Evolutionary conservation across 345 rosid species (phyloP).

Genomic region (Noccaea bulbosa): DNA sequence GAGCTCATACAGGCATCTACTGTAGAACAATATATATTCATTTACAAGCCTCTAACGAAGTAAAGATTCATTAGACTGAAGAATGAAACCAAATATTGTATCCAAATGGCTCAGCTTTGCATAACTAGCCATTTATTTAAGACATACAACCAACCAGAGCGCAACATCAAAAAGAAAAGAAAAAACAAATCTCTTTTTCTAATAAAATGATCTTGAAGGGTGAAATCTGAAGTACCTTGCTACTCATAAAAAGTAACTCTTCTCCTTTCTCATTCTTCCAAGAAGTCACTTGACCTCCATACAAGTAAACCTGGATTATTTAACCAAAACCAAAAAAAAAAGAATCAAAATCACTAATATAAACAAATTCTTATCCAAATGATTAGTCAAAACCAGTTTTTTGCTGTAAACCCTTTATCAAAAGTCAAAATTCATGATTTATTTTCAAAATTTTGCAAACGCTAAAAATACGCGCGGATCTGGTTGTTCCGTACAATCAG

Average conservation of each 20-base stretch:
- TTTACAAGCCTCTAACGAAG: neutral
- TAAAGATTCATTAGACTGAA: neutral
- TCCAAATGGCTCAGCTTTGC: neutral
- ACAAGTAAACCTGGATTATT: constrained; percentile 63
- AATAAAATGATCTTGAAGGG: neutral
- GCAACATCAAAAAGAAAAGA: neutral
- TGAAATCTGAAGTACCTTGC: constrained; percentile 56
- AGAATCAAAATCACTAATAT: neutral
- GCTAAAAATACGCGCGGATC: neutral
- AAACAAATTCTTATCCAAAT: neutral
- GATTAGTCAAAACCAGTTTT: too few species aligned
- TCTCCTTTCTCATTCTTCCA: constrained; percentile 85
- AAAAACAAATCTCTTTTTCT: neutral
- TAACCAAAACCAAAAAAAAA: neutral
- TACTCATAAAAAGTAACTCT: constrained; percentile 81
- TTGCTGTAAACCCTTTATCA: neutral
- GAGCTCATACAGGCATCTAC: neutral
- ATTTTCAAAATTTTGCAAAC: neutral
- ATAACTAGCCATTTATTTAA: neutral
- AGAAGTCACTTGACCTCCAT: constrained; percentile 83
- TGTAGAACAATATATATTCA: neutral
- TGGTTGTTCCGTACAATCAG: neutral
- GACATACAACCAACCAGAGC: neutral
- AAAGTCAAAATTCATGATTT: neutral
- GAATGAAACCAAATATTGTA: neutral